phyloP scores from a whole-genome alignment of 495 filamentous ascomycete genomes.

The Viridothelium virens region DNA sequence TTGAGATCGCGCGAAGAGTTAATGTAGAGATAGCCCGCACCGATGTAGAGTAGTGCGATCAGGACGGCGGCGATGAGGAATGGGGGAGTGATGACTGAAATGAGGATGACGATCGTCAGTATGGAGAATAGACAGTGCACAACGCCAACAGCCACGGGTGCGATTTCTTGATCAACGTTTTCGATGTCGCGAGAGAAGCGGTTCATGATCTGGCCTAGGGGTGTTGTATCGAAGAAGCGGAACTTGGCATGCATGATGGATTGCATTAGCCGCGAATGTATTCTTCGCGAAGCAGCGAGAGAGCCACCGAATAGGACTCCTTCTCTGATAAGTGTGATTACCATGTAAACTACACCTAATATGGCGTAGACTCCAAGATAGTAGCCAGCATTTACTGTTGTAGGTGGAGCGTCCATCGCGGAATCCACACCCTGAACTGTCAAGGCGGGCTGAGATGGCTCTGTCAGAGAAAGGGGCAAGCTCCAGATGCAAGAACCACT shows the following conservation, averaged over 20 bases:
- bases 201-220: conserved; percentile 95
- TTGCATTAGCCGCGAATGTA: conserved; percentile 73
- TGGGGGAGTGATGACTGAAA: conserved; percentile 81
- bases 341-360: conserved; percentile 64
- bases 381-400: conserved; percentile 68
- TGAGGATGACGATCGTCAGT: conserved; percentile 82
- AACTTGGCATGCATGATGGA: conserved; percentile 82
- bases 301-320: conserved; percentile 87
- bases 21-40: conserved; percentile 82
- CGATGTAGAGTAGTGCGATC: conserved; percentile 73
- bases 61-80: conserved; percentile 85
- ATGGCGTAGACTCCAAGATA: conserved; percentile 78
- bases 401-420: conserved; percentile 13
- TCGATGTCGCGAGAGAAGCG: conserved; percentile 97
- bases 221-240: conserved; percentile 96
- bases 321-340: conserved; percentile 71
- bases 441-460: background rate
- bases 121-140: conserved; percentile 66
- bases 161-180: conserved; percentile 90
- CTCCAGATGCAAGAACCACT: conserved; percentile 40
- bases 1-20: conserved; percentile 89
- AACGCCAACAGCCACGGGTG: conserved; percentile 75
- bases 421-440: background rate
- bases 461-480: conserved; percentile 25
- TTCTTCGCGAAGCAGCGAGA: conserved; percentile 73